Evolutionary conservation across 2,329 filamentous ascomycete species (phyloP).

Genomic region (Diatrype stigma): DNA sequence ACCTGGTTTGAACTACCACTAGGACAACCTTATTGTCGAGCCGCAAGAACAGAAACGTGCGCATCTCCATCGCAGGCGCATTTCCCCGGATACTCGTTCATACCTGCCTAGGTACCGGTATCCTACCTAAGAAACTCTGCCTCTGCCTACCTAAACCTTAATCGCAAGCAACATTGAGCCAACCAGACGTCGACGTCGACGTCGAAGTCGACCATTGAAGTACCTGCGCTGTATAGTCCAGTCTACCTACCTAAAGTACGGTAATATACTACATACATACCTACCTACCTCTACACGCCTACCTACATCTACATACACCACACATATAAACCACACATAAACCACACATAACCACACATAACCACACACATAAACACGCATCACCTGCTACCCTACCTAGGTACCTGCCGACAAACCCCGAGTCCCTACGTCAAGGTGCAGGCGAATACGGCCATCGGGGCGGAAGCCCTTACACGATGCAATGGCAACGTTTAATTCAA

Average conservation of each 20-base stretch:
- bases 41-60: not conserved
- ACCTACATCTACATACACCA: not conserved
- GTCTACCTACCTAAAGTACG: too few relatives aligned
- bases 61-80: not conserved
- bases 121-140: too few relatives aligned
- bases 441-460: slow-evolving; percentile 13
- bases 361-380: not conserved
- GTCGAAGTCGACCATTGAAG: too few relatives aligned
- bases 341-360: not conserved
- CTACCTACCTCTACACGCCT: not conserved
- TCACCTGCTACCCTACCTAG: not conserved
- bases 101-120: too few relatives aligned
- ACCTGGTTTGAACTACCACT: not conserved
- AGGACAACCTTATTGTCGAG: not conserved
- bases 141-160: too few relatives aligned
- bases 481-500: slow-evolving; percentile 57
- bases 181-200: too few relatives aligned
- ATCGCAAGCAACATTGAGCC: too few relatives aligned
- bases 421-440: not conserved
- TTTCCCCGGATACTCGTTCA: not conserved
- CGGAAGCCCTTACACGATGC: slow-evolving; percentile 36
- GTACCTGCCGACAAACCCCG: not conserved
- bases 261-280: not conserved
- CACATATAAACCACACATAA: not conserved
- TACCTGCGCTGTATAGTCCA: too few relatives aligned